Conservation (phyloP, 306 rosid genomes). For the Amphicarpaea edgeworthii region DNA sequence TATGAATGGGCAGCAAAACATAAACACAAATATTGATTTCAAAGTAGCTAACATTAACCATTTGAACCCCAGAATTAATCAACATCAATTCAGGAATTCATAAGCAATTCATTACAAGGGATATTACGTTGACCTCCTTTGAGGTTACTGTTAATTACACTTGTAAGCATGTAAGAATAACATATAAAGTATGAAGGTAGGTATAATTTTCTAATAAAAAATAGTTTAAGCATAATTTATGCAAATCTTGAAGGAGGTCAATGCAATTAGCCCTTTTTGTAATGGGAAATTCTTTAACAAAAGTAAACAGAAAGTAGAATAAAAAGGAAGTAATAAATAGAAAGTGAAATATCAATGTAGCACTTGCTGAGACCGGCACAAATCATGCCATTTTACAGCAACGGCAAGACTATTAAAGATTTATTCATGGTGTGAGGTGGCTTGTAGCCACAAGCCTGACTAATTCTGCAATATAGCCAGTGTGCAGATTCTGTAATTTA, state of each 20-base stretch:
- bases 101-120: background rate
- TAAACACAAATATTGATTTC: constrained; percentile 1
- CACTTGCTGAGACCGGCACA: background rate
- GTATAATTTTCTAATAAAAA: background rate
- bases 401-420: background rate
- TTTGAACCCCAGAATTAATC: constrained; percentile 11
- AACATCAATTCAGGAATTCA: background rate
- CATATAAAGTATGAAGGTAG: background rate
- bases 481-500: background rate
- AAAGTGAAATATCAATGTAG: background rate
- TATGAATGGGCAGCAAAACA: constrained; percentile 5
- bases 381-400: background rate
- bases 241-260: background rate
- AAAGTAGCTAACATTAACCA: background rate
- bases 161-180: background rate
- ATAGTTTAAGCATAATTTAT: background rate
- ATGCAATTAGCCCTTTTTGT: background rate
- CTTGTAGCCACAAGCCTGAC: background rate
- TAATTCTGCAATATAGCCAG: background rate
- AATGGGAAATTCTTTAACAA: background rate
- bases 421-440: background rate
- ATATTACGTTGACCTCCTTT: background rate
- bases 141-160: background rate
- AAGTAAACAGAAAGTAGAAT: background rate
- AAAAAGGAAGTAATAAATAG: background rate